Base-by-base conservation (phyloP, 2,329 filamentous ascomycete genomes). In the Cordyceps militaris region DNA sequence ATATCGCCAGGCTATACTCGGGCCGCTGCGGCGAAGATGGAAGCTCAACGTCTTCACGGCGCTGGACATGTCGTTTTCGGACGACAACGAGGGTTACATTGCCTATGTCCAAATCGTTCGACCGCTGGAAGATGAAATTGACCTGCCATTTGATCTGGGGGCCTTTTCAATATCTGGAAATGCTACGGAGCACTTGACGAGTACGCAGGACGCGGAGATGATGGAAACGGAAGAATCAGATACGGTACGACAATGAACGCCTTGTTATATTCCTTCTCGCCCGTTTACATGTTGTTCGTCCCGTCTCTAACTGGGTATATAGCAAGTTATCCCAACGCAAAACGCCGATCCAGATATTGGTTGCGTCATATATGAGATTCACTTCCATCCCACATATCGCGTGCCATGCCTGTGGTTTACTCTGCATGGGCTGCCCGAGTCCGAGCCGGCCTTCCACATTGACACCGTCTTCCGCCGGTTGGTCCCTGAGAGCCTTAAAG, bases 391-490 rank as follows among this genome's bases (percentile, higher is more conserved):
- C 57, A 88, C 85, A 58, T 93, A 92, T 72, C 80, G 80, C 61
- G 82, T 87, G 47, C 89, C 89, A 9, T 88, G 88, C 59, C 77
- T 92, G 57, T 92, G 88, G 82, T 91, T 93, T 74, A 82, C 76
- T 56, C 71, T 91, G 65, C 80, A 83, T 63, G 78, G 80, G 60
- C 72, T 84, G 59, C 79, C 81, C 19, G 71, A 75, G 49, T 76
- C 78, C 59, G 82, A 85, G 61, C 74, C 78, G 40, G 72, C 82
- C 13, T 79, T 86, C 65, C 79, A 81, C 65, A 75, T 91, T 63
- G 85, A 91, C 61, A 82, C 82, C 4, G 82, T 91, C 61, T 91
- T 91, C 70, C 78, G 83, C 61, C 80, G 81, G 62, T 76, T 93
- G 49, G 87, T 92, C 47, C 87, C 88, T 19, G 74, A 81, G 53